Base-by-base conservation (phyloP, 352 stramenopile species). In the Chrysophaeum taylorii region DNA sequence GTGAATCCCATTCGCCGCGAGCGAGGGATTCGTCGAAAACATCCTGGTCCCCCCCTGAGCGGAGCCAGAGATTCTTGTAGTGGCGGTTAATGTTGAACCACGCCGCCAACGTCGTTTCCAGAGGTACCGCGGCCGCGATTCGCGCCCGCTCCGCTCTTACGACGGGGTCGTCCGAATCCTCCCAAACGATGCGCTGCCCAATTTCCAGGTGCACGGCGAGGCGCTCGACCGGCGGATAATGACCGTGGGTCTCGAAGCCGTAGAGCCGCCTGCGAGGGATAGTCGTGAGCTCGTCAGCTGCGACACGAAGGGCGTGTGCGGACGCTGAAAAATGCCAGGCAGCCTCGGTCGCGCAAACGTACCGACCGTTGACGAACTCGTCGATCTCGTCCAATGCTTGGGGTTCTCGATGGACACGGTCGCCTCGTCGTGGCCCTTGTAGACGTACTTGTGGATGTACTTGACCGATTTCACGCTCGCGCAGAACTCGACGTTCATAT, bases 371-470 rank as follows among this genome's bases (percentile, higher is more conserved):
- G 45, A 57, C 45, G 23, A 27, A 57, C 7, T 57, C 31, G 7
- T 57, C 23, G 45, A 57, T 57, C 45, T 57, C 45, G 45, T 57
- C 23, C n/a, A n/a, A n/a, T n/a, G n/a, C 45, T 75, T 39, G 33
- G 39, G 18, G 0, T 23, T n/a, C 50, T 69, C 73, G 2, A 75
- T 35, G 39, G 5, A 23, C 36, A 63, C 9, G 25, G 63, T 75
- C 27, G 70, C 69, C 37, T 18, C 70, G 37, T 87, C 80, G 2
- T 74, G 64, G 1, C 82, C 77, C 69, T 84, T 88, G 73, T 83
- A 84, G 0, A 85, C 73, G 52, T 89, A 87, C 60, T 82, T 78
- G 76, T 82, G 81, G 0, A 90, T 42, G 64, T 87, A 86, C 72
- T 86, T 86, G 36, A 85, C 35, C 0, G 78, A 75, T 2, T 35